Conservation (phyloP, 306 rosid genomes). For the Citrullus mucosospermus region DNA sequence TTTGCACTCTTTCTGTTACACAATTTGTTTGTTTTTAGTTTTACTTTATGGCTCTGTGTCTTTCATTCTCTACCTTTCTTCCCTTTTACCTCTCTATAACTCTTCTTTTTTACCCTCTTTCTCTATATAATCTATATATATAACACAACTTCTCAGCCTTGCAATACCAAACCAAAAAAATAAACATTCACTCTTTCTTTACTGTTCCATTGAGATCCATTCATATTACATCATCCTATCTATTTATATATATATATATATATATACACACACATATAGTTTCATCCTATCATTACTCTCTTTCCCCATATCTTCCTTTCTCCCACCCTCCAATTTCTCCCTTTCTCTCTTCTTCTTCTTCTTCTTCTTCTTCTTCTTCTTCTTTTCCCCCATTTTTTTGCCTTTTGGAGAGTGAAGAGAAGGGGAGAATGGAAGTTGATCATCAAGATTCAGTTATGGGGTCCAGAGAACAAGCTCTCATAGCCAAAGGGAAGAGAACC, state of each 20-base stretch:
- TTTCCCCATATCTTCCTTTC: conserved; percentile 40
- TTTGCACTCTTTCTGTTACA: conserved; percentile 54
- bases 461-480: conserved; percentile 27
- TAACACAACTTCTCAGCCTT: conserved; percentile 11
- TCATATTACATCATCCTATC: conserved; percentile 3
- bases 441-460: conserved; percentile 25
- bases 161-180: not conserved
- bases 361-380: not conserved
- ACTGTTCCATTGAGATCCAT: conserved; percentile 41
- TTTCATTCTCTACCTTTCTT: conserved; percentile 6
- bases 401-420: conserved; percentile 4
- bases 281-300: conserved; percentile 5
- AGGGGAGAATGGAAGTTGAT: conserved; percentile 35
- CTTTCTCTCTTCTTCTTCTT: not conserved
- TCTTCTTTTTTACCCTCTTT: conserved; percentile 15
- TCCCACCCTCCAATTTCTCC: conserved; percentile 26
- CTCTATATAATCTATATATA: not conserved
- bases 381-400: too few species aligned
- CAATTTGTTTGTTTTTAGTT: not conserved
- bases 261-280: not conserved
- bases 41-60: conserved; percentile 5
- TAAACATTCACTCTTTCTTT: conserved; percentile 1
- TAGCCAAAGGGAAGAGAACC: conserved; percentile 74
- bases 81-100: conserved; percentile 3
- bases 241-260: not conserved